Evolutionary conservation across 768 basidiomycete genomes (phyloP).

Genomic region (Serendipita sp.): DNA sequence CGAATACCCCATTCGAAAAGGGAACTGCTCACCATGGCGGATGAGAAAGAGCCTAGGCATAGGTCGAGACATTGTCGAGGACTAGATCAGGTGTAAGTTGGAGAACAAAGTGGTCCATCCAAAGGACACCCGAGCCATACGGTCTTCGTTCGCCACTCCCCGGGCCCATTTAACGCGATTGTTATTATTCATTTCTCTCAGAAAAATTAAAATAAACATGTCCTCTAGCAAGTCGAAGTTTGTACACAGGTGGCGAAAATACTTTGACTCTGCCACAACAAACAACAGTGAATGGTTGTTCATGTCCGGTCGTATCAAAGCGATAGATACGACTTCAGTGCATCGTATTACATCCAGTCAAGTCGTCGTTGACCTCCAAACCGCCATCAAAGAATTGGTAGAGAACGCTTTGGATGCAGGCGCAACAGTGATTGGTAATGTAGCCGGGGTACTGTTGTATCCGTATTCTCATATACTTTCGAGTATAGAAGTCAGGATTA

Average conservation of each 20-base stretch:
- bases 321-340: conserved; percentile 63
- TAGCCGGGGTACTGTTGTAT: conserved; percentile 15
- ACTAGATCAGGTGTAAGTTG: background rate
- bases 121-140: background rate
- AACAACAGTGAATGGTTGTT: too few relatives aligned
- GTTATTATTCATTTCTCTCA: too few relatives aligned
- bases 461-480: conserved; percentile 6
- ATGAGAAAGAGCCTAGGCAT: conserved; percentile 67
- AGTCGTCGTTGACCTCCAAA: conserved; percentile 85
- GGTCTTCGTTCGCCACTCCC: background rate
- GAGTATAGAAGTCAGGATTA: conserved; percentile 68
- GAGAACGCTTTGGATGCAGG: conserved; percentile 94
- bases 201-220: too few relatives aligned
- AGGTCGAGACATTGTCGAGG: conserved; percentile 25
- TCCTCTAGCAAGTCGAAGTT: too few relatives aligned
- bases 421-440: conserved; percentile 63
- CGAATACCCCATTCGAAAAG: background rate
- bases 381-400: conserved; percentile 88
- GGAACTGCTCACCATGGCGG: conserved; percentile 44
- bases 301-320: conserved; percentile 22
- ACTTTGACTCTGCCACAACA: too few relatives aligned
- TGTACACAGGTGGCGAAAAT: too few relatives aligned
- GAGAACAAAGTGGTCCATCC: background rate
- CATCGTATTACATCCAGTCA: conserved; percentile 91
- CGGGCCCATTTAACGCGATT: too few relatives aligned